A percentile compares a stretch with the other conserved stretches of the same genome.
Conservation (phyloP, 306 rosid species). For the Sicyos baderoa region DNA sequence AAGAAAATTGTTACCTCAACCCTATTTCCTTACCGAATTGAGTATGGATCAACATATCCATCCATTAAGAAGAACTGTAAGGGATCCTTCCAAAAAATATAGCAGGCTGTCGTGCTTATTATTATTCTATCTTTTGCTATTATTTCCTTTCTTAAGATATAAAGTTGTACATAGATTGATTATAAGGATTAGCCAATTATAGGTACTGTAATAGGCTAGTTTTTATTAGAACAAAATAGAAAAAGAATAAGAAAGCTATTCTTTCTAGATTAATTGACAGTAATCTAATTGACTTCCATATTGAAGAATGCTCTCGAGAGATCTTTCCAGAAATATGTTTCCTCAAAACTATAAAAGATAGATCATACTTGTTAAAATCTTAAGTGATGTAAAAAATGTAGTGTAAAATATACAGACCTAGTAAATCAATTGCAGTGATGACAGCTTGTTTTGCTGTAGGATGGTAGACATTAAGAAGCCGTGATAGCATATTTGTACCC, state of each 20-base stretch:
- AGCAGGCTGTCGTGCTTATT: neutral
- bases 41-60: neutral
- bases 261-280: neutral
- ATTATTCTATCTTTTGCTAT: neutral
- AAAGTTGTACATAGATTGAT: neutral
- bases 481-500: constrained; percentile 94
- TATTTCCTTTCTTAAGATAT: neutral
- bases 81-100: neutral
- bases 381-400: neutral
- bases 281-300: constrained; percentile 4
- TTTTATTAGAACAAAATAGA: too few species aligned
- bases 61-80: neutral
- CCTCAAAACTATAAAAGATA: neutral
- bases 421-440: constrained; percentile 86
- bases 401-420: constrained; percentile 40
- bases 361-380: neutral
- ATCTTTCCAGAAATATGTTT: neutral
- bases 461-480: constrained; percentile 83
- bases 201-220: neutral
- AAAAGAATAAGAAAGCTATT: neutral
- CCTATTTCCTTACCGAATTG: neutral
- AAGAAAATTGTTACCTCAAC: too few species aligned
- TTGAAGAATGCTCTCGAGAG: neutral
- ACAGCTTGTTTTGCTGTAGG: constrained; percentile 97
- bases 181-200: neutral